Conservation (phyloP, 768 basidiomycete species). For the Fomitopsis serialis region DNA sequence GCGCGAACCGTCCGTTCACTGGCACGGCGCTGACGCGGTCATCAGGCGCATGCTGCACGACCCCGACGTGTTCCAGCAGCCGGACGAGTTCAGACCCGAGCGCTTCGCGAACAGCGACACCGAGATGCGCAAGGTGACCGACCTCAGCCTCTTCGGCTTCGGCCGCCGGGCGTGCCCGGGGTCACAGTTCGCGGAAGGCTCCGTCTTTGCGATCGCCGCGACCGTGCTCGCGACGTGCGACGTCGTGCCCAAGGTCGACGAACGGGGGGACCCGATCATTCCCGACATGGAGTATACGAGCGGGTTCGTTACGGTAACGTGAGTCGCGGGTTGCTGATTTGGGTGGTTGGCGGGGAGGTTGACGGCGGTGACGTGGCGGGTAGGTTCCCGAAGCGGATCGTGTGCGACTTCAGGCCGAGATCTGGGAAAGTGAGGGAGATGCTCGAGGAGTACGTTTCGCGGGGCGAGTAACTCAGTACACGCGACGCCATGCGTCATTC, state of each 20-base stretch:
- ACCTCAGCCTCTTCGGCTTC: slow-evolving; percentile 27
- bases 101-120: slow-evolving; percentile 16
- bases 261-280: slow-evolving; percentile 1
- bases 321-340: no score
- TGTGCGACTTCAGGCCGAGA: neutral
- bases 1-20: neutral
- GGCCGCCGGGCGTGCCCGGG: slow-evolving; percentile 21
- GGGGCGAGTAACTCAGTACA: no score
- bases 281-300: neutral
- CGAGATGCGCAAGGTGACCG: slow-evolving; percentile 20
- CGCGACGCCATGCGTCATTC: no score
- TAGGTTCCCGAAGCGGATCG: neutral
- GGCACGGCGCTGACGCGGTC: neutral
- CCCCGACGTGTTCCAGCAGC: slow-evolving; percentile 26
- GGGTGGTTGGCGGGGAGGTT: no score
- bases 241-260: slow-evolving; percentile 3
- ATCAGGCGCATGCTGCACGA: slow-evolving; percentile 24
- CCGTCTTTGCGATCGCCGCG: slow-evolving; percentile 4
- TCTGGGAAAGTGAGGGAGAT: no score
- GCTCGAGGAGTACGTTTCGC: no score
- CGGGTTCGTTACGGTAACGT: neutral
- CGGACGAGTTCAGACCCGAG: slow-evolving; percentile 28
- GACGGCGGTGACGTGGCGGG: no score
- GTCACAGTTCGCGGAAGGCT: slow-evolving; percentile 5
- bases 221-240: slow-evolving; percentile 1